phyloP scores from a whole-genome alignment of 75 land plant genomes.

The Pseudotsuga menziesii region DNA sequence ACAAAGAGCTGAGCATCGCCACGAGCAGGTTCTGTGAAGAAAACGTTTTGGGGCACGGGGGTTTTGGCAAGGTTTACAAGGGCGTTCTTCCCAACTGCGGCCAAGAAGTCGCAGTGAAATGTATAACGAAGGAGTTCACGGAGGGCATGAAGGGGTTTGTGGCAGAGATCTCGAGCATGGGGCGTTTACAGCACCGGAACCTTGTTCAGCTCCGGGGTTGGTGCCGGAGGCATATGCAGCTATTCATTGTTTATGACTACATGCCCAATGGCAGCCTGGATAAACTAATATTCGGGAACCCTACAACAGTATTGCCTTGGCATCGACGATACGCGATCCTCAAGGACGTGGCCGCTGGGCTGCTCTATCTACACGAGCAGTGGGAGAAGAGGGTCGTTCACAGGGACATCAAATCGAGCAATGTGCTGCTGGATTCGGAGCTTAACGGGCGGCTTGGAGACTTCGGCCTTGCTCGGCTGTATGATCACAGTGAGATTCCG shows the following conservation, averaged over 20 bases:
- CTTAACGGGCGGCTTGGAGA: constrained; percentile 9
- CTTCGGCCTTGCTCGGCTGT: constrained; percentile 22
- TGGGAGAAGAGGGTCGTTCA: constrained; percentile 14
- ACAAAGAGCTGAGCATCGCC: not conserved
- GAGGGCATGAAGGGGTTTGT: constrained; percentile 13
- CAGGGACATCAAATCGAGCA: constrained; percentile 22
- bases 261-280: constrained; percentile 38
- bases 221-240: constrained; percentile 35
- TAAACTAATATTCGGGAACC: constrained; percentile 13
- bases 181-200: constrained; percentile 38
- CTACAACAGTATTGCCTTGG: not conserved
- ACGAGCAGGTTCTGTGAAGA: too few species aligned
- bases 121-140: constrained; percentile 8
- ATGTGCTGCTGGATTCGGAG: constrained; percentile 19
- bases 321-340: constrained; percentile 6
- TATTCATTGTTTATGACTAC: constrained; percentile 48
- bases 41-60: constrained; percentile 12
- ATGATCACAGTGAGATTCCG: constrained; percentile 9
- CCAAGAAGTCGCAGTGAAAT: too few species aligned
- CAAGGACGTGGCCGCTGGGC: constrained; percentile 11
- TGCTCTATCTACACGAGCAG: constrained; percentile 19
- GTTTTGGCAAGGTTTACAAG: constrained; percentile 16
- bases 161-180: constrained; percentile 42
- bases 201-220: constrained; percentile 46
- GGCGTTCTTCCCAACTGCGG: constrained; percentile 15